Base-by-base conservation (phyloP, 2,329 filamentous ascomycete species). In the Diaporthe humulicola region DNA sequence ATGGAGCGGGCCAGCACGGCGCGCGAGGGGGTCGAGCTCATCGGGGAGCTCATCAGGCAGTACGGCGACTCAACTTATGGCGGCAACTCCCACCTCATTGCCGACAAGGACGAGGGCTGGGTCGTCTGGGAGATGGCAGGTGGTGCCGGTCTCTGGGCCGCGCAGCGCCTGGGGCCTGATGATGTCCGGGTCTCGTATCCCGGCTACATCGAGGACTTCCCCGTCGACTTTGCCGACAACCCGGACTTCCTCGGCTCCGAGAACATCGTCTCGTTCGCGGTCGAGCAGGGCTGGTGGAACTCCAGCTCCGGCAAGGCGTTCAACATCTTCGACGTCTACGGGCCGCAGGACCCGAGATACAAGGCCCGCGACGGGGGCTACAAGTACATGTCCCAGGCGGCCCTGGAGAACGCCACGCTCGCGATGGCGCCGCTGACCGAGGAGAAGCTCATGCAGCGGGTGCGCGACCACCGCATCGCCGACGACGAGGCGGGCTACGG, bases 1-100 rank as follows among this genome's bases (percentile, higher is more conserved):
- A 67, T 67, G 64, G 64, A 67, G 15, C 64, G 64, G n/a, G 64
- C 45, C 30, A 52, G 64, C 64, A 67, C 64, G 45, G 64, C 64
- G 3, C 61, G 61, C 7, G 42, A 67, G 28, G 61, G 61, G 0
- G 61, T 67, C 9, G 42, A 67, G 61, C 42, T 67, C 30, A 67
- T 67, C 10, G 61, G 61, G 14, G 61, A 67, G 19, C 61, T 67
- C 61, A 67, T 67, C 61, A 50, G 19, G 30, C 3, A 17, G 14
- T 38, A 67, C 30, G 61, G 61, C 22, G 61, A 67, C 6, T 67
- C 61, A 1, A 67, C 61, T 0, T 67, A 67, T 7, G 61, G 61
- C 8, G 61, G 61, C 3, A 67, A 67, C 42, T 67, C 61, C 4
- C 61, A 67, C 8, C 61, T 67, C 6, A 50, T 67, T 15, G 61